Evolutionary conservation across 371 early-diverging fungal species (phyloP).

Genomic region (Coemansia sp.): DNA sequence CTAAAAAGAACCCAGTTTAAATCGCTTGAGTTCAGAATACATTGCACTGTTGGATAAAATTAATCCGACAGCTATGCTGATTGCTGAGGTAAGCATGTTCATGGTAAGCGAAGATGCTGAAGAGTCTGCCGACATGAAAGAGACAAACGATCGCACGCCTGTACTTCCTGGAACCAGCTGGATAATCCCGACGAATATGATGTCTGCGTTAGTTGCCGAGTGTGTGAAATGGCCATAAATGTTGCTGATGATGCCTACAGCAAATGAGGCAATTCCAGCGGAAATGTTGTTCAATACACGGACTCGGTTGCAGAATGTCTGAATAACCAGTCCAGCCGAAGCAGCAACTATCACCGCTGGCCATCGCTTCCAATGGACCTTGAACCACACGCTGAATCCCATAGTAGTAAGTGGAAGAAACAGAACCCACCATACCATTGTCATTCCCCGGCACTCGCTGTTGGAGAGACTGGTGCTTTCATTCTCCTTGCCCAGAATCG

Average conservation of each 20-base stretch:
- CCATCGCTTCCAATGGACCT: conserved; percentile 50
- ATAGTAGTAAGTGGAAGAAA: conserved; percentile 40
- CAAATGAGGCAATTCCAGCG: conserved; percentile 41
- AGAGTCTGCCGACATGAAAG: conserved; percentile 45
- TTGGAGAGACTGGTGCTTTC: conserved; percentile 34
- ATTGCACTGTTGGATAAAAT: conserved; percentile 44
- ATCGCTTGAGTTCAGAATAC: conserved; percentile 30
- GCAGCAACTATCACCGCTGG: conserved; percentile 30
- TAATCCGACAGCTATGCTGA: conserved; percentile 56
- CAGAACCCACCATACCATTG: conserved; percentile 38
- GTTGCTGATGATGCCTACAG: conserved; percentile 39
- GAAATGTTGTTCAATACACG: conserved; percentile 22
- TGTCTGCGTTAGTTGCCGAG: conserved; percentile 18
- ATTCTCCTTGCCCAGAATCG: conserved; percentile 21
- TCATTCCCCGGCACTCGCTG: conserved; percentile 21
- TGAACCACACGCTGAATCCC: conserved; percentile 46
- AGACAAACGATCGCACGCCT: conserved; percentile 55
- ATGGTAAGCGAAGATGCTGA: conserved; percentile 37
- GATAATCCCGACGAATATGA: conserved; percentile 56
- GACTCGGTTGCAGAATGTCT: conserved; percentile 15
- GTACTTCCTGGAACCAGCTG: conserved; percentile 58
- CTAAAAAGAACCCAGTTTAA: conserved; percentile 24
- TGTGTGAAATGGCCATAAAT: conserved; percentile 46
- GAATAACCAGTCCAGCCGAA: conserved; percentile 31
- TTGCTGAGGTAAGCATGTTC: conserved; percentile 53